Conservation (phyloP, 768 basidiomycete species). For the Phanerochaete carnosa region DNA sequence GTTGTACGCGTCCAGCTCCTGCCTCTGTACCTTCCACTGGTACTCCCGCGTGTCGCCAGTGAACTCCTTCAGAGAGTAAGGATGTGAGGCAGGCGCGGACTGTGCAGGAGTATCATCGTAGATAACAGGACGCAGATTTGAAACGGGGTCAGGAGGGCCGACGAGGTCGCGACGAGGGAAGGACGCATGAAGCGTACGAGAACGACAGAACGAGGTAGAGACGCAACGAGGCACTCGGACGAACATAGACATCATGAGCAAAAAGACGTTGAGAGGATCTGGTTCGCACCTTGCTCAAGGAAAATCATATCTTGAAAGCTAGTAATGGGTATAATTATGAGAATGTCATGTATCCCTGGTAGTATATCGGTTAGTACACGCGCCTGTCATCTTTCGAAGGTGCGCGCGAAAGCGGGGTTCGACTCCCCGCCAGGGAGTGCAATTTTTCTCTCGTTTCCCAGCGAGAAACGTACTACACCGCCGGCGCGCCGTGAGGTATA, state of each 20-base stretch:
- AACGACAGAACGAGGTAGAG: background rate
- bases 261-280: background rate
- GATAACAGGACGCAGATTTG: constrained; percentile 75
- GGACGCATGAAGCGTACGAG: constrained; percentile 16
- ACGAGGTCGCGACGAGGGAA: constrained; percentile 35
- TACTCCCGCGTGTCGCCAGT: constrained; percentile 46
- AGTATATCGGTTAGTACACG: background rate
- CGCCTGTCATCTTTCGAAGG: constrained; percentile 3
- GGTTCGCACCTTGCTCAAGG: background rate
- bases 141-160: constrained; percentile 75
- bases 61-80: constrained; percentile 81
- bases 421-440: constrained; percentile 29
- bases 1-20: constrained; percentile 72
- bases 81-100: constrained; percentile 41
- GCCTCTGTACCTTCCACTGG: constrained; percentile 66
- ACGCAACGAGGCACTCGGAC: background rate
- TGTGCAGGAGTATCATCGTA: constrained; percentile 56
- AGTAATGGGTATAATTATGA: too few relatives aligned
- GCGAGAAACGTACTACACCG: too few relatives aligned
- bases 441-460: too few relatives aligned
- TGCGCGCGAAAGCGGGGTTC: constrained; percentile 32
- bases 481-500: too few relatives aligned
- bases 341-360: background rate
- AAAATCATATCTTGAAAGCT: background rate
- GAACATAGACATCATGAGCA: background rate